Base-by-base conservation (phyloP, 805 yeast species). In the Candida krabiensis region DNA sequence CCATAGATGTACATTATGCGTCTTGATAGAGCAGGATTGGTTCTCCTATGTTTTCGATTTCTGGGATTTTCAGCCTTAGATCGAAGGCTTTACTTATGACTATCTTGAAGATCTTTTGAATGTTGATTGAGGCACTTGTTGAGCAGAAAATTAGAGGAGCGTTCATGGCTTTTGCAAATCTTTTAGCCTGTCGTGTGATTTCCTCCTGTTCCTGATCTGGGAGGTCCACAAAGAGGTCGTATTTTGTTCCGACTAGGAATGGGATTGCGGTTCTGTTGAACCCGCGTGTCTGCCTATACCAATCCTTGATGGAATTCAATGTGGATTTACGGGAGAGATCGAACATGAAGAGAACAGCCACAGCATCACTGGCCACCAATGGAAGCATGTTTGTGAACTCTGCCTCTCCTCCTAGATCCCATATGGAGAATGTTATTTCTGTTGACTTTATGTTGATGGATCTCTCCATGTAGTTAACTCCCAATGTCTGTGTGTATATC, bases 381-480 rank as follows among this genome's bases (percentile, higher is more conserved):
- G 97, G 96, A 27, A 93, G 69, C 99, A 91, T 91, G 60, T 91
- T 91, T 38, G 89, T 86, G 64, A 88, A 91, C 61, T 93, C 97
- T 36, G 86, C 77, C 53, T 90, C 96, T 1, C 99, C 99, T 17
- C 99, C 99, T 9, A 91, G 67, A 63, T 91, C 99, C 95, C 96
- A 91, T 22, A 91, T 83, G 16, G 93, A 81, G 58, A 91, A 91
- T 25, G 93, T 83, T 39, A 91, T 86, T 49, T 86, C 88, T 3
- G 96, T 89, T 42, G 86, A 81, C 39, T 89, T 80, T 38, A 91
- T 82, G 43, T 80, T 82, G 19, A 91, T 86, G 42, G 84, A 81
- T 52, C 89, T 83, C 59, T 93, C 96, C 86, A 93, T 83, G 62
- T 87, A 90, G 58, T 91, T 91, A 38, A 93, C 97, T 5, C 99